Evolutionary conservation across 2,329 filamentous ascomycete species (phyloP), one percentile per base, ranked within the genome.

Genomic region (Coniochaeta sp.): DNA sequence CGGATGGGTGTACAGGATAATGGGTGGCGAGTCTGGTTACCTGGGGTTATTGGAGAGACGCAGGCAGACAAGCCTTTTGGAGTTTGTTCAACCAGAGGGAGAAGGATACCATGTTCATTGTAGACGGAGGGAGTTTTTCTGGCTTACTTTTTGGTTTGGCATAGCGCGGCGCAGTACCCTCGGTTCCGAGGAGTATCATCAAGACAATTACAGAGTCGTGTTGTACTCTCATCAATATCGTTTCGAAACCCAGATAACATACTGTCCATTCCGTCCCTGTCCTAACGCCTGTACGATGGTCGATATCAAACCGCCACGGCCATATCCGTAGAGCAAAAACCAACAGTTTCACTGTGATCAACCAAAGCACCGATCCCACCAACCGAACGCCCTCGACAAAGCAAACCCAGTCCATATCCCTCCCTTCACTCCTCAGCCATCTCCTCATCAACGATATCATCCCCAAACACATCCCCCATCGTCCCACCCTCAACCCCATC

Each of bases 401-500:
- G 9, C 20, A 26, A 42, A 42, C 18, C 38, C 20, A 6, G 38
- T 18, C 38, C 18, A 18, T 38, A 27, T 32, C 31, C 16, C 26
- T 31, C 4, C 14, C 31, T 18, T 16, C 38, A 61, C 56, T 65
- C 62, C 58, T 67, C 64, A 46, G 61, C 63, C 64, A 67, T 68
- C 50, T 68, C 66, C 48, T 65, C 62, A 51, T 61, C 57, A 30
- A 57, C 57, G 26, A 62, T 60, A 45, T 67, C 65, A 52, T 67
- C 65, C 22, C 62, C 67, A 59, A 69, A 69, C 2, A 69, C 57
- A 47, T 78, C 77, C 22, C 74, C 78, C 72, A 81, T 78, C 5
- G 66, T 67, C 10, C 67, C 66, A 49, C 82, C 81, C 62, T 82
- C 74, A 56, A 80, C 77, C 48, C 72, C 74, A 58, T 79, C 75